These are phyloP conservation scores for Ceratocystis destructans DNA, from an alignment of 2,329 filamentous ascomycete species.

Conservation along the genomic window DNA sequence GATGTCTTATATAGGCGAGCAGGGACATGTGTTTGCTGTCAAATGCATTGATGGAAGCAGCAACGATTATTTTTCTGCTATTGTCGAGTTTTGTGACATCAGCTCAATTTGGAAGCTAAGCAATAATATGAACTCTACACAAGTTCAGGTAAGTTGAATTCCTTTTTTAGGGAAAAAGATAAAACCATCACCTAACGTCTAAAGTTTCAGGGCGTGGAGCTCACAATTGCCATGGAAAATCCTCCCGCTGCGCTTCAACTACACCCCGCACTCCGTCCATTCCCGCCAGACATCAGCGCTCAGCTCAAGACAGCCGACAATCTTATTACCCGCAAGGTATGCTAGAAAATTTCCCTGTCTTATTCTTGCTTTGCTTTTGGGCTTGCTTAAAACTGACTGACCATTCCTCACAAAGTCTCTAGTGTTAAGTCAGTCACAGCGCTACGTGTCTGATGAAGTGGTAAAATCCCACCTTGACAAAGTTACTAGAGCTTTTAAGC, in stretches of 20 bases:
- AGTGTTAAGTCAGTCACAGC: neutral
- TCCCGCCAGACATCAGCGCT: neutral
- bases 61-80: neutral
- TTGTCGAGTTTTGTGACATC: conserved; percentile 4
- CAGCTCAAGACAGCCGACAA: neutral
- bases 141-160: neutral
- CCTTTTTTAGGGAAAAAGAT: neutral
- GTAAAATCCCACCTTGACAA: neutral
- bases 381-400: neutral
- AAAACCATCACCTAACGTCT: neutral
- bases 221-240: neutral
- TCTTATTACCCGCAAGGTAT: neutral
- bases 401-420: neutral
- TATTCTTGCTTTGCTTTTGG: neutral
- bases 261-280: neutral
- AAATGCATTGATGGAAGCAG: conserved; percentile 20
- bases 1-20: neutral
- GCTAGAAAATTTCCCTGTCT: neutral
- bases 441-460: conserved; percentile 1
- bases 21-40: conserved; percentile 25
- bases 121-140: neutral
- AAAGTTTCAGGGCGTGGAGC: neutral
- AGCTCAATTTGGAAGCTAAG: neutral
- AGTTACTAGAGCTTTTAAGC: neutral
- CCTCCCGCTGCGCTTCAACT: neutral